Evolutionary conservation across 805 yeast genomes (phyloP).

Genomic region (Candida mattraensis): DNA sequence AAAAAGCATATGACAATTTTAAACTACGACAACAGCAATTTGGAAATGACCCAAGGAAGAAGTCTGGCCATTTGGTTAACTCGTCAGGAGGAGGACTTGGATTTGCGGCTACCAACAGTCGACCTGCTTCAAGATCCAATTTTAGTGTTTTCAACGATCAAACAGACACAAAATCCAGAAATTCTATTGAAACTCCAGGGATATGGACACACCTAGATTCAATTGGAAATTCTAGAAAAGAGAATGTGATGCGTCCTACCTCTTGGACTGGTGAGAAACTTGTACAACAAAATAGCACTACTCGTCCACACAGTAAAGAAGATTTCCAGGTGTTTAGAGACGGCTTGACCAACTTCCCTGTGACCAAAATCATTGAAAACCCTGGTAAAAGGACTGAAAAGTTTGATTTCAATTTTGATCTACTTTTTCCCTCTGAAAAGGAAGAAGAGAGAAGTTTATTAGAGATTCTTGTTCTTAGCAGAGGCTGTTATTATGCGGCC

Average conservation of each 20-base stretch:
- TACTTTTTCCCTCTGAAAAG: slow-evolving; percentile 45
- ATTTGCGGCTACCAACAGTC: slow-evolving; percentile 8
- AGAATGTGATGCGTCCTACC: slow-evolving; percentile 53
- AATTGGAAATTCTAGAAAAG: slow-evolving; percentile 54
- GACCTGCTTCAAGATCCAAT: slow-evolving; percentile 17
- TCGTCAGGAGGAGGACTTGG: slow-evolving; percentile 27
- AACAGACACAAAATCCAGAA: slow-evolving; percentile 2
- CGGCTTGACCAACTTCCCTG: slow-evolving; percentile 34
- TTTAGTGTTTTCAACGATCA: slow-evolving; percentile 23
- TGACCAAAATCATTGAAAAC: slow-evolving; percentile 49
- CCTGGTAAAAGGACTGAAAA: slow-evolving; percentile 64
- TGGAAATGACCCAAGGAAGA: slow-evolving; percentile 1
- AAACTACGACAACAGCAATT: slow-evolving; percentile 35
- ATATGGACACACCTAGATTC: slow-evolving; percentile 53
- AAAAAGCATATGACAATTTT: slow-evolving; percentile 45
- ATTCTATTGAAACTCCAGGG: slow-evolving; percentile 18
- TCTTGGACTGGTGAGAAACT: slow-evolving; percentile 67
- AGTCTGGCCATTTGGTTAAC: slow-evolving; percentile 16
- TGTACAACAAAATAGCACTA: slow-evolving; percentile 36
- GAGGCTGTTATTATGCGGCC: slow-evolving; percentile 30
- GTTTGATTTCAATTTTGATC: slow-evolving; percentile 57
- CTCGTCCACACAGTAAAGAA: slow-evolving; percentile 4
- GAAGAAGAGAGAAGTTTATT: slow-evolving; percentile 44
- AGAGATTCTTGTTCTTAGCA: slow-evolving; percentile 59
- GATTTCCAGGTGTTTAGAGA: slow-evolving; percentile 42